Conservation (phyloP, 2,329 filamentous ascomycete genomes). For the Biscogniauxia sp. region DNA sequence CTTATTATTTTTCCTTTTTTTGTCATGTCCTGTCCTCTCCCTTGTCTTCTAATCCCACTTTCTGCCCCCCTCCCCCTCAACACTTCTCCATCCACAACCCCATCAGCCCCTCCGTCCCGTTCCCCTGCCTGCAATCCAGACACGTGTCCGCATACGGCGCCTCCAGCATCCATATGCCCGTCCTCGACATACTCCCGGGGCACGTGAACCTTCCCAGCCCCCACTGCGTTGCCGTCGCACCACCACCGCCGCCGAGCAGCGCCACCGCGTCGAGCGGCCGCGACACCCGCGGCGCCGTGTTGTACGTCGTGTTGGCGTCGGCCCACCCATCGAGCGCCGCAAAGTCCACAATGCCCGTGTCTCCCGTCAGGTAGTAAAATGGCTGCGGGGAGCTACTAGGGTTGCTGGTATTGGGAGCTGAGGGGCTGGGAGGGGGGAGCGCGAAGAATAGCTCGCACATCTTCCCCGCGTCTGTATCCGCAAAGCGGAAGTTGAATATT, state of each 20-base stretch:
- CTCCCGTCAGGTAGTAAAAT: slow-evolving; percentile 15
- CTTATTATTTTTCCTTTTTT: too few relatives aligned
- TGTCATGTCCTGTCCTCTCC: too few relatives aligned
- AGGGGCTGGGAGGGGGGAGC: slow-evolving; percentile 2
- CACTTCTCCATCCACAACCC: slow-evolving; percentile 26
- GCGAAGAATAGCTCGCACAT: slow-evolving; percentile 65
- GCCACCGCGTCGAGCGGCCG: slow-evolving; percentile 15
- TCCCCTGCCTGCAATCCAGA: slow-evolving; percentile 20
- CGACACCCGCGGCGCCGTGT: slow-evolving; percentile 15
- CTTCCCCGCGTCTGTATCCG: slow-evolving; percentile 49
- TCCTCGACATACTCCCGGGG: slow-evolving; percentile 13
- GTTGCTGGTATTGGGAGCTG: too few relatives aligned
- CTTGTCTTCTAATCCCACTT: too few relatives aligned
- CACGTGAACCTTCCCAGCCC: slow-evolving; percentile 21
- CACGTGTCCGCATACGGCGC: slow-evolving; percentile 22
- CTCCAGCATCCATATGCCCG: slow-evolving; percentile 20
- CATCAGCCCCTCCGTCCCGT: background rate
- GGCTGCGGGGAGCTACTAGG: too few relatives aligned
- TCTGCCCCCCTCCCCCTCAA: background rate
- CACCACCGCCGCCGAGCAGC: background rate
- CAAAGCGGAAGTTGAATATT: slow-evolving; percentile 70
- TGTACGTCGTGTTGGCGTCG: slow-evolving; percentile 18
- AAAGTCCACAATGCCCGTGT: slow-evolving; percentile 19
- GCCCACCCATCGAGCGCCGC: slow-evolving; percentile 20
- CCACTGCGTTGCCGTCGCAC: slow-evolving; percentile 3